phyloP scores from a whole-genome alignment of 352 stramenopile genomes.

The Phytophthora pisi region DNA sequence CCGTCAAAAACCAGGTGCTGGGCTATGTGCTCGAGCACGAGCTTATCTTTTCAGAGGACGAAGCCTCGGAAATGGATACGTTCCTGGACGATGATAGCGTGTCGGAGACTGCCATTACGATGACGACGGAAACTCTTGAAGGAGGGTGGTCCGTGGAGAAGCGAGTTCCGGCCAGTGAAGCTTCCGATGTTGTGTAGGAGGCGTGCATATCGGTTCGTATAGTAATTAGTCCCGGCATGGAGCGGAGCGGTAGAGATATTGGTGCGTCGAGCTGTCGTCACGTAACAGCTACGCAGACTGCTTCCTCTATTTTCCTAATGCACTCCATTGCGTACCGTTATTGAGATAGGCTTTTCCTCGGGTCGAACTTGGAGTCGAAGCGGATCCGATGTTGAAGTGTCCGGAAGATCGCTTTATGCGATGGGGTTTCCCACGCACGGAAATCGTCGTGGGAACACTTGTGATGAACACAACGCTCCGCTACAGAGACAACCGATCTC shows the following conservation, averaged over 20 bases:
- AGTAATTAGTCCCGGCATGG: conserved; percentile 24
- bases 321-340: neutral
- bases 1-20: conserved; percentile 82
- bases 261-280: neutral
- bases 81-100: conserved; percentile 64
- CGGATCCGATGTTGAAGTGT: neutral
- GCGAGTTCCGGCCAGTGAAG: conserved; percentile 56
- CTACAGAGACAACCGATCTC: too few relatives aligned
- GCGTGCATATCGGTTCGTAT: conserved; percentile 24
- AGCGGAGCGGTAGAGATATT: conserved; percentile 2
- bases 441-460: too few relatives aligned
- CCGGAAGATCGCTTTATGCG: too few relatives aligned
- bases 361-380: neutral
- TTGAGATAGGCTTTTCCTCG: neutral
- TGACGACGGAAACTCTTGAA: conserved; percentile 78
- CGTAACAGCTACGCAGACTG: neutral
- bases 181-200: conserved; percentile 58
- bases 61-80: conserved; percentile 73
- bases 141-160: conserved; percentile 89
- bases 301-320: conserved; percentile 11
- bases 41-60: conserved; percentile 66
- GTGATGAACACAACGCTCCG: too few relatives aligned
- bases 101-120: conserved; percentile 38
- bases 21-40: conserved; percentile 86
- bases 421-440: too few relatives aligned